A percentile compares a stretch with the other conserved stretches of the same genome.
Conservation (phyloP, 2,329 filamentous ascomycete species). For the Sordariomycetes sp. region DNA sequence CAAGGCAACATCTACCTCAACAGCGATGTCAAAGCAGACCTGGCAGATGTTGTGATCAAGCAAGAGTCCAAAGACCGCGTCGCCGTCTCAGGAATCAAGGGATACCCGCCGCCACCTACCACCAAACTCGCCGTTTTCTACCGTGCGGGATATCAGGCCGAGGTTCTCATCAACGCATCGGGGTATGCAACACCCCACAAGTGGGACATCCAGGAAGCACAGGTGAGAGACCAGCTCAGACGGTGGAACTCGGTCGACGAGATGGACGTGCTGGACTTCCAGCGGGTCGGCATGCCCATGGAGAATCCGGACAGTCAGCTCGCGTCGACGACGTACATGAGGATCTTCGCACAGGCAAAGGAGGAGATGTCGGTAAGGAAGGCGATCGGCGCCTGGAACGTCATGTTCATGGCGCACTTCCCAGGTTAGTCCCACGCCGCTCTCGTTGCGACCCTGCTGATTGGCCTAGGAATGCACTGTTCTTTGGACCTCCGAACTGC, state of each 20-base stretch:
- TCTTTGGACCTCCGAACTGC: constrained; percentile 31
- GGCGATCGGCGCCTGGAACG: constrained; percentile 18
- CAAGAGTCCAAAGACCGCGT: constrained; percentile 26
- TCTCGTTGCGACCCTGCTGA: neutral
- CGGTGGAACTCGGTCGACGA: constrained; percentile 23
- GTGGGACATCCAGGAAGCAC: constrained; percentile 37
- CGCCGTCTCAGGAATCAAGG: constrained; percentile 27
- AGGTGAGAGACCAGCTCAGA: constrained; percentile 32
- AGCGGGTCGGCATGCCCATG: constrained; percentile 19
- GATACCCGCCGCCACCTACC: constrained; percentile 29
- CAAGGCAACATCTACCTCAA: constrained; percentile 39
- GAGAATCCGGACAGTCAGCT: constrained; percentile 28
- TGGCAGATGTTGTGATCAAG: constrained; percentile 23
- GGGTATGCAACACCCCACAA: constrained; percentile 39
- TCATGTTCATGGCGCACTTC: constrained; percentile 31
- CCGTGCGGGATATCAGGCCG: constrained; percentile 34
- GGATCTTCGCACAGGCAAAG: constrained; percentile 30
- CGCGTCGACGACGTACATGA: constrained; percentile 32
- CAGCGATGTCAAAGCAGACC: constrained; percentile 33
- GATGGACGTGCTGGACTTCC: constrained; percentile 43
- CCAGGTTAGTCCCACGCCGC: constrained; percentile 6
- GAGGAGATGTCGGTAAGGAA: constrained; percentile 14
- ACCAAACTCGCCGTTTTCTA: constrained; percentile 44
- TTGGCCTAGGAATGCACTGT: constrained; percentile 23
- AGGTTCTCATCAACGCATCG: constrained; percentile 32